These are phyloP conservation scores for Aphanomyces cochlioides DNA, from an alignment of 352 stramenopile genomes.

Conservation along the genomic window DNA sequence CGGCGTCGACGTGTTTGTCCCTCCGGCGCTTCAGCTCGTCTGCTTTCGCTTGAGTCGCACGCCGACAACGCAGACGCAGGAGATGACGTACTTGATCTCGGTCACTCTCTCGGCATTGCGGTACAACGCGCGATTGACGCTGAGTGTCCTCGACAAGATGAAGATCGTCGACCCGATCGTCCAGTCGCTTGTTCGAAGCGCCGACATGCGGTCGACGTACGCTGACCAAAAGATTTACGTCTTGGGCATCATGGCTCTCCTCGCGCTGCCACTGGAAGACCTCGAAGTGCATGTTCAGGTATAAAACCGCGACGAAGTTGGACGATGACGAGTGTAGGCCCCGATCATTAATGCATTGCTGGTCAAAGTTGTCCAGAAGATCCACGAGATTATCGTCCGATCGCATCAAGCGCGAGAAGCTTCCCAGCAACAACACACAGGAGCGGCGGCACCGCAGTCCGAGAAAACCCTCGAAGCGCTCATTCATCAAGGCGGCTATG, in stretches of 20 bases:
- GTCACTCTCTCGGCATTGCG: constrained; percentile 89
- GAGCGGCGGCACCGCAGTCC: too few species aligned
- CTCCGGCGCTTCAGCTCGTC: constrained; percentile 61
- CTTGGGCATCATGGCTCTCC: constrained; percentile 87
- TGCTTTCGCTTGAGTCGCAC: constrained; percentile 48
- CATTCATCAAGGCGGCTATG: constrained; percentile 90
- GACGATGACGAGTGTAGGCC: constrained; percentile 43
- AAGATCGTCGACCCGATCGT: constrained; percentile 87
- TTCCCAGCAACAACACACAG: background rate
- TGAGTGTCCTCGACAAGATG: constrained; percentile 85
- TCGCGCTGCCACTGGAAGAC: constrained; percentile 81
- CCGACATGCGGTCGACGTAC: constrained; percentile 71
- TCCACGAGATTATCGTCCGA: constrained; percentile 4
- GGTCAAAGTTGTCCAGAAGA: constrained; percentile 52
- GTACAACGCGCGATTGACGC: constrained; percentile 90
- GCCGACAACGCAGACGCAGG: constrained; percentile 51
- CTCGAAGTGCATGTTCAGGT: constrained; percentile 62
- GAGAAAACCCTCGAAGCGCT: constrained; percentile 73
- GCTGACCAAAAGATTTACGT: constrained; percentile 91
- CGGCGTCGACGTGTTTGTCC: constrained; percentile 70
- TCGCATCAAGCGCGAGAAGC: background rate
- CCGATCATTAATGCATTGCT: constrained; percentile 80
- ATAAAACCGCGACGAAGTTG: background rate
- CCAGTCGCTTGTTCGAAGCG: constrained; percentile 87
- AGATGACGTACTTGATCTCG: constrained; percentile 71